Evolutionary conservation across 768 basidiomycete species (phyloP).

Genomic region (Lactarius quietus): DNA sequence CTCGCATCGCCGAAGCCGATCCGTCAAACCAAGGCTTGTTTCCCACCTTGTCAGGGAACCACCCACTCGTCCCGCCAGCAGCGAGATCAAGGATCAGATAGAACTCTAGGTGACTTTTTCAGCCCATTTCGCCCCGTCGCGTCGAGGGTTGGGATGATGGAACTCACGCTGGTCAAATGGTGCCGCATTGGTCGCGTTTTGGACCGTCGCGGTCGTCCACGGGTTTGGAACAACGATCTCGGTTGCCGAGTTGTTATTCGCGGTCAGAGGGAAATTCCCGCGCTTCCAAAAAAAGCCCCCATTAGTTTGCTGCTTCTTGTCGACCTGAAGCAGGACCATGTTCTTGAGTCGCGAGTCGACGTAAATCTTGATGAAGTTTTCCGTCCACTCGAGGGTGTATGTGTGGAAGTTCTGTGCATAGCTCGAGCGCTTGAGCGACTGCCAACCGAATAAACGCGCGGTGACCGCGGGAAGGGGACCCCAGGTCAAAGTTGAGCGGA

Average conservation of each 20-base stretch:
- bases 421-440: conserved; percentile 42
- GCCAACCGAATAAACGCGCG: conserved; percentile 43
- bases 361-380: conserved; percentile 50
- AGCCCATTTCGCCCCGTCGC: neutral
- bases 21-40: conserved; percentile 64
- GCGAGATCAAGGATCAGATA: conserved; percentile 80
- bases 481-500: conserved; percentile 62
- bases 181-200: conserved; percentile 44
- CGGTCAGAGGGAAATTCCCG: conserved; percentile 49
- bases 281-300: conserved; percentile 49
- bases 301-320: conserved; percentile 32
- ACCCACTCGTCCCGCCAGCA: conserved; percentile 76
- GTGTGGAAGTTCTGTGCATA: conserved; percentile 50
- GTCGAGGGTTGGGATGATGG: neutral
- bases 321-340: conserved; percentile 48
- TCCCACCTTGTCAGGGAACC: conserved; percentile 61
- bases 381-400: conserved; percentile 60
- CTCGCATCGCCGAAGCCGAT: conserved; percentile 60
- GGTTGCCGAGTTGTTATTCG: conserved; percentile 40
- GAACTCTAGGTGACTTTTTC: conserved; percentile 48
- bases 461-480: conserved; percentile 49
- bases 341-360: conserved; percentile 50
- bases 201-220: conserved; percentile 39
- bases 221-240: conserved; percentile 45
- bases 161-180: conserved; percentile 53